phyloP scores from a whole-genome alignment of 1,284 basidiomycete genomes.

The Pseudozyma flocculosa region DNA sequence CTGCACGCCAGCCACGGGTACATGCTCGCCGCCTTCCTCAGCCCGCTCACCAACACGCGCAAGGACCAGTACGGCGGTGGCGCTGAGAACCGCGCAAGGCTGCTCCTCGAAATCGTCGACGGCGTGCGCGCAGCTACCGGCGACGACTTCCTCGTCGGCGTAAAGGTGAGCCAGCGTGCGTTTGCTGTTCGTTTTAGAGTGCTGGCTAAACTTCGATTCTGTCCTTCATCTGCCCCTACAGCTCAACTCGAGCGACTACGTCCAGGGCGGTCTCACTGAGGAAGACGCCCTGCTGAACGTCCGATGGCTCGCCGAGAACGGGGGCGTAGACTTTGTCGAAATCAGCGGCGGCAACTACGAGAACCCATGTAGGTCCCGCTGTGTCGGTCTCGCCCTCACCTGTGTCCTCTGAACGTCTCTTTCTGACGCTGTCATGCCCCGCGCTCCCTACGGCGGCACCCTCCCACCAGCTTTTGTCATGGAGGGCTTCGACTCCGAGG shows the following conservation, averaged over 20 bases:
- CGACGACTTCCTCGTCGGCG: slow-evolving; percentile 70
- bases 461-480: slow-evolving; percentile 44
- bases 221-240: too few relatives aligned
- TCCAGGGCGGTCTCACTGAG: slow-evolving; percentile 62
- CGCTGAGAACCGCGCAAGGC: slow-evolving; percentile 44
- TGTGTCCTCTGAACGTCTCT: neutral
- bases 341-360: slow-evolving; percentile 86
- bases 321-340: slow-evolving; percentile 76
- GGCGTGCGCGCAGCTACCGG: slow-evolving; percentile 61
- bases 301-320: slow-evolving; percentile 67
- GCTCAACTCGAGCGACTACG: slow-evolving; percentile 78
- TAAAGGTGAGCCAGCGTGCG: slow-evolving; percentile 65
- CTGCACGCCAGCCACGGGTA: slow-evolving; percentile 63
- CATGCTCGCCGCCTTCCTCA: slow-evolving; percentile 64
- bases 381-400: too few relatives aligned
- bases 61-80: slow-evolving; percentile 55
- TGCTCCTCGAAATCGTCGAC: slow-evolving; percentile 35
- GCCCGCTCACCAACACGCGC: slow-evolving; percentile 49
- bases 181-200: neutral
- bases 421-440: neutral
- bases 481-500: slow-evolving; percentile 55
- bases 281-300: slow-evolving; percentile 70
- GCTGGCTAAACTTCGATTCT: neutral
- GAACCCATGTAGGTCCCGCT: slow-evolving; percentile 65
- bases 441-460: neutral